Evolutionary conservation across 2,329 filamentous ascomycete genomes (phyloP), one percentile per base, ranked within the genome.

Genomic region (Neonectria faginata): DNA sequence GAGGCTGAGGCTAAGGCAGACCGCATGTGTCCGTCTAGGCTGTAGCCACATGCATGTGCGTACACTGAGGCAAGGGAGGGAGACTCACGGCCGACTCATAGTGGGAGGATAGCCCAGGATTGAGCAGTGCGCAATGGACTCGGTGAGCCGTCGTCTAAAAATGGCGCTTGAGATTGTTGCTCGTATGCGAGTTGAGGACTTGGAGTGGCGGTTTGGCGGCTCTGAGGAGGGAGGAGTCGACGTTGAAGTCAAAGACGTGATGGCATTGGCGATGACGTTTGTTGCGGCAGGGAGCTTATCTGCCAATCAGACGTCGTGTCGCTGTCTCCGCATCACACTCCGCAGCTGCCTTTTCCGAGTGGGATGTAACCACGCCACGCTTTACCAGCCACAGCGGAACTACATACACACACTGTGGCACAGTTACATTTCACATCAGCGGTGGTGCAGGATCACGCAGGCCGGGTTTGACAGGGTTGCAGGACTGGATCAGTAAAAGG

Each of bases 261-360:
- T 69, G 64, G 44, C 50, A 70, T 67, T 61, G 67, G 39, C 60
- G 61, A 73, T 74, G 72, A 74, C 72, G 72, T 71, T 70, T 57
- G 25, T 6, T 36, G 29, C 20, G 20, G 20, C 61, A 57, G n/a
- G 56, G n/a, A 51, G 44, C 18, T 50, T n/a, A 60, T 66, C 62
- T 65, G 22, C 60, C 67, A 72, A 73, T 73, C 61, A 63, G 1
- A 10, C 20, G 45, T 45, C 18, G 25, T 56, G 25, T n/a, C 41
- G 25, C 41, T n/a, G 42, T 22, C 42, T 55, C 22, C 18, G 29
- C 57, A 41, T 44, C 55, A 29, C 52, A 51, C 45, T 42, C 18
- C 45, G 18, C 7, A 44, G 57, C 14, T 29, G 39, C 36, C 31
- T 47, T 31, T 22, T 54, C 50, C 41, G 4, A 12, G 52, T 5